phyloP scores from a whole-genome alignment of 768 basidiomycete genomes.

The Hirschioporus abietinus region DNA sequence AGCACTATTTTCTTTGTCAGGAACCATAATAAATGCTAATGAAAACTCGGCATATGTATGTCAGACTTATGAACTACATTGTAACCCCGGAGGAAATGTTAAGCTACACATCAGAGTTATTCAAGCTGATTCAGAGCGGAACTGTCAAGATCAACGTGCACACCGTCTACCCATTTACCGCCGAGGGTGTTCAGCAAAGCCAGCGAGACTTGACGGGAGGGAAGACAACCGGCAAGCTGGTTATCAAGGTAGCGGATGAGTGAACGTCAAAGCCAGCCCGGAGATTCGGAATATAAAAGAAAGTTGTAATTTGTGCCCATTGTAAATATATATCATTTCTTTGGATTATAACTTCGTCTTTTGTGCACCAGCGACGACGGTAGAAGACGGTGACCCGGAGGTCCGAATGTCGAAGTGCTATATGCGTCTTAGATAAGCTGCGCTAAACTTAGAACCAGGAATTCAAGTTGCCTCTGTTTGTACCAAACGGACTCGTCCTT shows the following conservation, averaged over 20 bases:
- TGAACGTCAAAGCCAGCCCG: not conserved
- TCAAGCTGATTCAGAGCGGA: conserved; percentile 52
- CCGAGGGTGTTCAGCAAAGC: conserved; percentile 69
- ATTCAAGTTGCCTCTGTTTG: not conserved
- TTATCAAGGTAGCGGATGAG: conserved; percentile 57
- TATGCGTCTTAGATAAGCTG: not conserved
- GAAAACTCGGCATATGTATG: conserved; percentile 12
- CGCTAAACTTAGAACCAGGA: not conserved
- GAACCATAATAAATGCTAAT: not conserved
- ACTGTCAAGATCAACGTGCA: conserved; percentile 61
- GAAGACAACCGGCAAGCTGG: conserved; percentile 79
- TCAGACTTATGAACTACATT: conserved; percentile 66
- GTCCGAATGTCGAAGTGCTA: not conserved
- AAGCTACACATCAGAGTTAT: conserved; percentile 62
- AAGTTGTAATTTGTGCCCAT: not conserved
- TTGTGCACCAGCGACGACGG: too few species aligned
- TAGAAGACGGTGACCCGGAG: not conserved
- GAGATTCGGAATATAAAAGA: not conserved
- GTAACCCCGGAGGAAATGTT: conserved; percentile 68
- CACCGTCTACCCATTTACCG: conserved; percentile 79
- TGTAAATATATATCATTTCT: not conserved
- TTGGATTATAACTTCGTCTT: too few species aligned
- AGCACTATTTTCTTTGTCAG: conserved; percentile 19
- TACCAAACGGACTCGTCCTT: not conserved
- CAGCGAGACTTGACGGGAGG: conserved; percentile 76